Evolutionary conservation across 306 rosid species (phyloP), one percentile per base, ranked within the genome.

Genomic region (Elaeagnus macrophylla): DNA sequence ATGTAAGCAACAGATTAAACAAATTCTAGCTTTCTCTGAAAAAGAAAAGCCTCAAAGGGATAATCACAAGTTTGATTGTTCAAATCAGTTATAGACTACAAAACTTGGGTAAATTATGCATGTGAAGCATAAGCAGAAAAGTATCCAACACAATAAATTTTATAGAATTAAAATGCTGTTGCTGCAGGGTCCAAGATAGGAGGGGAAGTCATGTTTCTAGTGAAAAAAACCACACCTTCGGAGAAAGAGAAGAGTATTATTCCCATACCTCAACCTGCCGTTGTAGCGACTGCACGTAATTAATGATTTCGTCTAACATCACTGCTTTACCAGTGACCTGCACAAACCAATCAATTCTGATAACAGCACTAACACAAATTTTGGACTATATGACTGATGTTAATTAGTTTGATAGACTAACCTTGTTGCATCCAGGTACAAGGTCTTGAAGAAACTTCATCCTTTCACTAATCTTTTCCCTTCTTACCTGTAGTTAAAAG

Each of bases 401-500:
- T 19, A 9, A 38, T 69, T 48, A 53, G 61, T 16, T 48, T 59
- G 10, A 61, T 41, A 64, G 79, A 59, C 67, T 50, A 66, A 86
- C 97, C 95, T 91, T 91, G 81, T 82, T 87, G 81, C 99, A 91
- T 62, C 99, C 99, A 15, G 96, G 99, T 25, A 91, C 99, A 57
- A 91, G 99, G 67, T 91, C 99, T 61, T 91, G 99, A 84, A 91
- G 99, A 73, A 84, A 88, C 78, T 88, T 84, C 99, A 91, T 91
- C 72, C 99, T 80, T 68, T 87, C 99, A 48, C 99, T 91, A 65
- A 91, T 91, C 73, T 87, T 91, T 69, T 91, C 99, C 82, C 99
- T 84, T 80, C 99, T 78, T 16, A 91, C 96, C 99, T 91, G 68
- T 61, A 67, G 16, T 53, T 48, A 54, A 59, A 37, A 43, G 59